A percentile compares a stretch with the other conserved stretches of the same genome.
phyloP scores from a whole-genome alignment of 768 basidiomycete genomes.

The Goffeauzyma gilvescens region DNA sequence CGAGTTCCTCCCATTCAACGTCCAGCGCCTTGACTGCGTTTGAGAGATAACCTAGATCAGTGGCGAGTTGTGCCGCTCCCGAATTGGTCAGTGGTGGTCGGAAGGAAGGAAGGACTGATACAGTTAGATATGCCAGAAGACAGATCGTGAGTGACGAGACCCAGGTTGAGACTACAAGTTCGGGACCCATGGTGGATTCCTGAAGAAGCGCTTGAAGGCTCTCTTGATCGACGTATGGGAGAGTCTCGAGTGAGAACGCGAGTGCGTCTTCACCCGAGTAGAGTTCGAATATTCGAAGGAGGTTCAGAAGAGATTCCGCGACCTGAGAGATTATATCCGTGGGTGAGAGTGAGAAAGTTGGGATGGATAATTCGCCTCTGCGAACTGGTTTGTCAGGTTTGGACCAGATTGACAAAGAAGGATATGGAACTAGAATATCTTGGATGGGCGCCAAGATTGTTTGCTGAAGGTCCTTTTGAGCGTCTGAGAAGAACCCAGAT shows the following conservation, averaged over 20 bases:
- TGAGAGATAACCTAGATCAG: constrained; percentile 71
- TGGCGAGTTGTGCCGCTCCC: constrained; percentile 65
- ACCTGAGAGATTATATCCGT: constrained; percentile 73
- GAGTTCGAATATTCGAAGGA: constrained; percentile 81
- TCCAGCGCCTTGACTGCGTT: constrained; percentile 82
- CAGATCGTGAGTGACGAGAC: constrained; percentile 71
- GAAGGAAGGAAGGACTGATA: constrained; percentile 52
- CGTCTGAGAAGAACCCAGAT: constrained; percentile 43
- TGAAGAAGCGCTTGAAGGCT: constrained; percentile 12
- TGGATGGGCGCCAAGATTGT: constrained; percentile 70
- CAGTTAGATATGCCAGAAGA: constrained; percentile 54
- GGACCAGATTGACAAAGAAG: constrained; percentile 50
- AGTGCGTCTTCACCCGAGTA: constrained; percentile 67
- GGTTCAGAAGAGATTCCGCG: constrained; percentile 81
- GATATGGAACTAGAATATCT: constrained; percentile 52
- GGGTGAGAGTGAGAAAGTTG: constrained; percentile 81
- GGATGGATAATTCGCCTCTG: constrained; percentile 45
- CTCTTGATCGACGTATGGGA: constrained; percentile 51
- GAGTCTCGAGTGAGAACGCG: constrained; percentile 63
- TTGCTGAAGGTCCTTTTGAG: constrained; percentile 58
- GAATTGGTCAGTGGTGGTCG: constrained; percentile 39
- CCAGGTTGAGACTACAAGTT: constrained; percentile 76
- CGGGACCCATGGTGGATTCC: constrained; percentile 41
- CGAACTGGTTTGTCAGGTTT: constrained; percentile 38
- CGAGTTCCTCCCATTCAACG: constrained; percentile 63